Evolutionary conservation across 2,329 filamentous ascomycete species (phyloP).

Genomic region (Colletotrichum higginsianum): DNA sequence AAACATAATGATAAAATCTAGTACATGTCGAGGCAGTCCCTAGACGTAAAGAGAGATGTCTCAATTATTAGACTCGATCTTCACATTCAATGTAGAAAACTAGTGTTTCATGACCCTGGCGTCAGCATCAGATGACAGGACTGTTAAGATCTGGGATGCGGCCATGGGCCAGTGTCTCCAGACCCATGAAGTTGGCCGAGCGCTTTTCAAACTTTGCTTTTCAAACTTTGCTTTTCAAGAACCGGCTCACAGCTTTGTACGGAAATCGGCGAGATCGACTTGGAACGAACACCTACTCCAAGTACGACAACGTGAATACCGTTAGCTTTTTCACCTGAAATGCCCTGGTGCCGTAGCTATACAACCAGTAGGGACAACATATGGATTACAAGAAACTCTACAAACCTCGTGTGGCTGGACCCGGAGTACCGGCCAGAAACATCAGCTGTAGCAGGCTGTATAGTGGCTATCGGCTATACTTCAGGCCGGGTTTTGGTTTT

Average conservation of each 20-base stretch:
- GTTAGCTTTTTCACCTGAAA: fast-evolving
- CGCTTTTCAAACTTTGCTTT: not conserved
- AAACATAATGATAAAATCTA: no score
- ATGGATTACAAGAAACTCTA: not conserved
- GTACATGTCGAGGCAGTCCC: no score
- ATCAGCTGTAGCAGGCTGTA: not conserved
- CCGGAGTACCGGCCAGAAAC: not conserved
- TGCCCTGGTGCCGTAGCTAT: not conserved
- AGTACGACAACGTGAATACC: not conserved
- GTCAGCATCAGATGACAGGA: not conserved
- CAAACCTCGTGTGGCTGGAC: not conserved
- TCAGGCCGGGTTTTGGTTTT: not conserved
- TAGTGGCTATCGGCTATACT: not conserved
- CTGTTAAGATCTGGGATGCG: not conserved
- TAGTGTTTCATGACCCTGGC: not conserved
- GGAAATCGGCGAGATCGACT: not conserved
- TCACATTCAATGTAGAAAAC: no score
- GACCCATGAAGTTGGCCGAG: not conserved
- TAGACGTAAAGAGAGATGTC: no score
- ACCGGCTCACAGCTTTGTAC: not conserved
- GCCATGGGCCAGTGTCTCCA: not conserved
- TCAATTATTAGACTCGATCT: no score
- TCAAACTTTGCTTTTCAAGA: not conserved
- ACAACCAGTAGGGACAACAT: not conserved
- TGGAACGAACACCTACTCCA: not conserved